phyloP scores from a whole-genome alignment of 768 basidiomycete genomes.

The Lyophyllum decastes region DNA sequence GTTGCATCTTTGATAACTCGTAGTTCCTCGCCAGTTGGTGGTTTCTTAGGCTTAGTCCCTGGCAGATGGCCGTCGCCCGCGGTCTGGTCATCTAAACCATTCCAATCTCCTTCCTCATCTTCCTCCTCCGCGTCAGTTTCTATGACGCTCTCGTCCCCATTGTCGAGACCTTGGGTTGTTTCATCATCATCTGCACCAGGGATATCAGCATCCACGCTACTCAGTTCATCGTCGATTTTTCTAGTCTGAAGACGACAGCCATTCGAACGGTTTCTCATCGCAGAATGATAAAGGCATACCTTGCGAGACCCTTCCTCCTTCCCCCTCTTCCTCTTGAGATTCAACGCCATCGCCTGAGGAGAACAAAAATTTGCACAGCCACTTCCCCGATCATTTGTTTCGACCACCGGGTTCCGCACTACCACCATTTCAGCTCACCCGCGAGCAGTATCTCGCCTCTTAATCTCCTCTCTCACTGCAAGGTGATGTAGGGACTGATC shows the following conservation, averaged over 20 bases:
- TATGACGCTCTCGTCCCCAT: not conserved
- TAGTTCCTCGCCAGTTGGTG: conserved; percentile 72
- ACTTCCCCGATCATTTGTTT: conserved; percentile 18
- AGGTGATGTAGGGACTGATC: not conserved
- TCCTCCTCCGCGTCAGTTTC: conserved; percentile 11
- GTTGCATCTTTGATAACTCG: conserved; percentile 71
- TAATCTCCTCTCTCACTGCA: not conserved
- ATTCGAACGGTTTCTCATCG: not conserved
- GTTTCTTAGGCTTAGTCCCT: conserved; percentile 41
- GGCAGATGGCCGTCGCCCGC: conserved; percentile 9
- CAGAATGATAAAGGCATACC: conserved; percentile 14
- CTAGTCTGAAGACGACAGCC: conserved; percentile 5
- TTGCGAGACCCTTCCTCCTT: conserved; percentile 20
- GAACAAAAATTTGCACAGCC: conserved; percentile 35
- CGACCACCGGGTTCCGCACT: not conserved
- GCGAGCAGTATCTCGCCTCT: not conserved
- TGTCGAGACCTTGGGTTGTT: conserved; percentile 2
- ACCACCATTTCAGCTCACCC: not conserved
- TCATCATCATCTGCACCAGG: conserved; percentile 14
- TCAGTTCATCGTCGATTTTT: conserved; percentile 10
- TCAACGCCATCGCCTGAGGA: conserved; percentile 19
- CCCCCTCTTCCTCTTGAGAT: conserved; percentile 29
- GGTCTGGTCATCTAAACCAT: conserved; percentile 21
- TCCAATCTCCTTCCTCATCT: conserved; percentile 28
- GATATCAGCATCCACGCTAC: not conserved